Evolutionary conservation across 352 stramenopile species (phyloP), one percentile per base, ranked within the genome.

Genomic region (Phytophthora constricta): DNA sequence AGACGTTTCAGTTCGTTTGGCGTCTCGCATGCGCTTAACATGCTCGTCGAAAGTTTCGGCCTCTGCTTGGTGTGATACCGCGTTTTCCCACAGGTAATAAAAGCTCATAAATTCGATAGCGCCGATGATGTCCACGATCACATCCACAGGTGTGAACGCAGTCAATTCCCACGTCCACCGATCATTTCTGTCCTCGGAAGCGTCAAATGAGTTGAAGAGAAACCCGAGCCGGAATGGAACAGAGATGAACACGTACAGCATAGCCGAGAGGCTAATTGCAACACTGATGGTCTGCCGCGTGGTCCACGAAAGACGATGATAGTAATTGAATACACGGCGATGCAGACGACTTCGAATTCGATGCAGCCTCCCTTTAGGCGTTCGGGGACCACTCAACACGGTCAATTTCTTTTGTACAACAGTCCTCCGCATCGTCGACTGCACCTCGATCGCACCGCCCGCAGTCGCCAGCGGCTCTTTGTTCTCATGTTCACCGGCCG

Each of bases 141-240:
- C 17, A 46, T 90, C 75, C 5, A 90, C 61, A 1, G 57, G 42
- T 3, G 72, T 47, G 16, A 90, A 76, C 2, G 76, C 59, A 11
- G 59, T 76, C 48, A 90, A 62, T 23, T 79, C 73, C 14, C 22
- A 34, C 2, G 73, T 83, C 82, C 82, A 89, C 14, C 37, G 60
- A 23, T 51, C 23, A 1, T 46, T 34, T 16, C 52, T 47, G 7
- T 68, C 49, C 0, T 53, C 3, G 4, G 34, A 34, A 5, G 62
- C 39, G 23, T 82, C 56, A 23, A 80, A 82, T 3, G 78, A 76
- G 42, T 87, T 76, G 46, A 80, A 89, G 37, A 83, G 76, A 34
- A 91, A 85, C 0, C 76, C 82, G 37, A 92, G 65, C 9, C 82
- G 80, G 37, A 90, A 74, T n/a, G 84, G 82, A 5, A 90, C 66